Base-by-base conservation (phyloP, 2,329 filamentous ascomycete species). In the Geosmithia morbida region DNA sequence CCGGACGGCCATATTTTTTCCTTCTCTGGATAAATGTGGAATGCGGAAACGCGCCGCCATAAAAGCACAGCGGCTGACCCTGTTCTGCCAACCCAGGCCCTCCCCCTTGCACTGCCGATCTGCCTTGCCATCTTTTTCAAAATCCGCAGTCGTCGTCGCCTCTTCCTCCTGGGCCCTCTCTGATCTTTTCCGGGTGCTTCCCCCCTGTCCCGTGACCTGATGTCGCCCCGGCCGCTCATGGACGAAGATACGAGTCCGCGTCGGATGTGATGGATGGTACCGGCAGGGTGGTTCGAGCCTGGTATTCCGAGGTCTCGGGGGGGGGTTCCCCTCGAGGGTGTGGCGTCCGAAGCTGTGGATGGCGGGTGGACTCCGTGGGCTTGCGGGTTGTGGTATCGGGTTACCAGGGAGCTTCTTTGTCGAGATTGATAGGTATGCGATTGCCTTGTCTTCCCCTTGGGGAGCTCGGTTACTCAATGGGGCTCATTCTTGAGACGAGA, bases 401-500 rank as follows among this genome's bases (percentile, higher is more conserved):
- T 72, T 78, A 73, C 65, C 69, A 74, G 68, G 33, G 72, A 64
- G 22, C 22, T 68, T 72, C 77, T 84, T 96, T 84, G 90, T 96
- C 90, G 81, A 81, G 84, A 75, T 86, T 78, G 74, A 94, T 80
- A 96, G 90, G 84, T 81, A 97, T 96, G 90, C 89, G 90, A 95
- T 96, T 95, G 87, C 85, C 70, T 63, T 57, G 60, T n/a, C 51
- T 69, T 62, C 57, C 54, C 52, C 56, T 54, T 48, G 10, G 3
- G 33, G 33, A 54, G 60, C 62, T 65, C 68, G 75, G 86, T 95
- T 94, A 97, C 90, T 95, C 89, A 88, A 97, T 94, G 90, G 90
- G 90, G 90, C 90, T 96, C 88, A 97, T 95, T 96, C 87, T 96
- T 85, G 90, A 88, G 77, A 85, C 89, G 88, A 95, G 87, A 85